Evolutionary conservation across 176 grass and related monocot genomes (phyloP).

Genomic region (Carex scoparia): DNA sequence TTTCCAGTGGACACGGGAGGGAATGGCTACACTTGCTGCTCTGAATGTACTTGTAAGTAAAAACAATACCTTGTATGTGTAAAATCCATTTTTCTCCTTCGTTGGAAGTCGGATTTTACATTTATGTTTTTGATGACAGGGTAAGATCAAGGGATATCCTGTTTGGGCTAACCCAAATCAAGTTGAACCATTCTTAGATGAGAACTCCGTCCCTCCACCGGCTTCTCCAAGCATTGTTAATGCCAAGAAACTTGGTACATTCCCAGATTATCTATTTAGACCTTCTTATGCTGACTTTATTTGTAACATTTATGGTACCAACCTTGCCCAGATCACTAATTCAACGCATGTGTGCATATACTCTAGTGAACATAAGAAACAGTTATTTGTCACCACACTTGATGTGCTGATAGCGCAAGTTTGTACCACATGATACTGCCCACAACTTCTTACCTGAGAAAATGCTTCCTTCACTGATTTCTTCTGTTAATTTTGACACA

Average conservation of each 20-base stretch:
- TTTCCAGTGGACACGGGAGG: slow-evolving; percentile 83
- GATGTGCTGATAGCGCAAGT: background rate
- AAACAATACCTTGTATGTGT: background rate
- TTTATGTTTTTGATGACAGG: slow-evolving; percentile 29
- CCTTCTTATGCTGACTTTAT: background rate
- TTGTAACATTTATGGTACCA: background rate
- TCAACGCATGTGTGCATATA: background rate
- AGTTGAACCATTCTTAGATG: slow-evolving; percentile 69
- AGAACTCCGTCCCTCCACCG: slow-evolving; percentile 39
- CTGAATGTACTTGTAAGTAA: slow-evolving; percentile 83
- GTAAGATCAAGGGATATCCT: slow-evolving; percentile 85
- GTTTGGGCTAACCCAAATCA: slow-evolving; percentile 61
- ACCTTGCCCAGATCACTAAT: background rate
- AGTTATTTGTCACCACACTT: background rate
- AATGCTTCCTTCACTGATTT: background rate
- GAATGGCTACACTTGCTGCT: slow-evolving; percentile 87
- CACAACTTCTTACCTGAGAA: background rate
- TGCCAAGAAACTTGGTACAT: slow-evolving; percentile 71
- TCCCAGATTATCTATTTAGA: background rate
- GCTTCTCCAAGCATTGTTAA: slow-evolving; percentile 92
- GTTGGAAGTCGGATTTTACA: background rate
- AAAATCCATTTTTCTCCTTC: background rate
- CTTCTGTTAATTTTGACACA: background rate
- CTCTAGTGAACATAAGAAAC: background rate
- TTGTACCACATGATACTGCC: background rate